Conservation (phyloP, 352 stramenopile species). For the Blastocystis sp. region DNA sequence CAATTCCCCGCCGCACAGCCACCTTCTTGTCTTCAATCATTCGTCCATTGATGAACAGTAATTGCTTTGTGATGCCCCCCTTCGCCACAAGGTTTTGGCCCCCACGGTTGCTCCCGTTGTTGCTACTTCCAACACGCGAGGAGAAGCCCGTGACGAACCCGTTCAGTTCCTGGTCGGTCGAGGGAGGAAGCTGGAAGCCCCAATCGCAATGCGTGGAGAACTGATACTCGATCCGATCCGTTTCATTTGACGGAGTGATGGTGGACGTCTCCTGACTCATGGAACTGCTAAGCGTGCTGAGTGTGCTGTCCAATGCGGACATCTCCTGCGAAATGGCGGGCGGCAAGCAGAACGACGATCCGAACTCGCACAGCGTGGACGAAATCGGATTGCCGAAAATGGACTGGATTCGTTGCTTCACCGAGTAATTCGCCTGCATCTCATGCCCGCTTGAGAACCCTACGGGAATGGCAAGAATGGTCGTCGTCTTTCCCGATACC, state of each 20-base stretch:
- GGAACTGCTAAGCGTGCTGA: background rate
- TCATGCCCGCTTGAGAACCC: background rate
- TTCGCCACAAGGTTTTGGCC: slow-evolving; percentile 74
- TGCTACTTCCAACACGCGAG: slow-evolving; percentile 37
- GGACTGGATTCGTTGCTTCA: slow-evolving; percentile 27
- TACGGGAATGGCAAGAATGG: slow-evolving; percentile 41
- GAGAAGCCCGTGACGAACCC: slow-evolving; percentile 51
- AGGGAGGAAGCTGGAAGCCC: background rate
- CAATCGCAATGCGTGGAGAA: slow-evolving; percentile 47
- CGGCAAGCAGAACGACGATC: slow-evolving; percentile 45
- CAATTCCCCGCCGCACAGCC: background rate
- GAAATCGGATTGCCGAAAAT: slow-evolving; percentile 13
- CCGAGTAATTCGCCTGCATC: slow-evolving; percentile 51
- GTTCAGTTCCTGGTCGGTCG: background rate
- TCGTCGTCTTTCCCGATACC: slow-evolving; percentile 13
- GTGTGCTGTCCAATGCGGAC: too few species aligned
- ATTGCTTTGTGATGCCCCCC: slow-evolving; percentile 82
- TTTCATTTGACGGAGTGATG: too few species aligned
- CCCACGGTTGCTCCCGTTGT: slow-evolving; percentile 30
- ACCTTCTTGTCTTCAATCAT: slow-evolving; percentile 75
- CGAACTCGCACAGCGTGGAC: slow-evolving; percentile 30
- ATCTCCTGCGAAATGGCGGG: slow-evolving; percentile 3
- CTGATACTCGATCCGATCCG: slow-evolving; percentile 1
- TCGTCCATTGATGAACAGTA: slow-evolving; percentile 89
- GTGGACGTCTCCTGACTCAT: background rate